phyloP scores from a whole-genome alignment of 2,329 filamentous ascomycete genomes.

The Coniochaeta ligniaria region DNA sequence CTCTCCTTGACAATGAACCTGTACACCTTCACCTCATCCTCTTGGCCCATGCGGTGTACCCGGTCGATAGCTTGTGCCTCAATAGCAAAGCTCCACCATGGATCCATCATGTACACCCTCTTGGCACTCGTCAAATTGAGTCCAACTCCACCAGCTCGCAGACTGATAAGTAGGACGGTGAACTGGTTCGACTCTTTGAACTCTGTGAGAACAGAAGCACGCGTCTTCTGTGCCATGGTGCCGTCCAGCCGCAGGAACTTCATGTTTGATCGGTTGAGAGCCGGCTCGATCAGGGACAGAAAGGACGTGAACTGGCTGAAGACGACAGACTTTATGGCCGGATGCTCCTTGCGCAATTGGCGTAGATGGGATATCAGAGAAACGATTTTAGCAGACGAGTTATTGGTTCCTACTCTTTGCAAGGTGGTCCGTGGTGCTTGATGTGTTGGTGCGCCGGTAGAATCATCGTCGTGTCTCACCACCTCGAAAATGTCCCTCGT shows the following conservation, averaged over 20 bases:
- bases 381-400: constrained; percentile 84
- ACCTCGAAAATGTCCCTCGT: constrained; percentile 87
- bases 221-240: constrained; percentile 76
- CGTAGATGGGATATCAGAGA: constrained; percentile 71
- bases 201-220: constrained; percentile 68
- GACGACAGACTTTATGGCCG: constrained; percentile 76
- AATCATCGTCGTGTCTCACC: constrained; percentile 64
- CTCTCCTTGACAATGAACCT: constrained; percentile 85
- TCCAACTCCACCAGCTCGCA: constrained; percentile 88
- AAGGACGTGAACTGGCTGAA: constrained; percentile 99
- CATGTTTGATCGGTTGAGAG: constrained; percentile 65
- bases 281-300: constrained; percentile 81
- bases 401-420: constrained; percentile 51
- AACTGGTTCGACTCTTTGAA: constrained; percentile 60
- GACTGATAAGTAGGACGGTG: constrained; percentile 70
- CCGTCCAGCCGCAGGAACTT: constrained; percentile 85
- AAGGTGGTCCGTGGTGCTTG: constrained; percentile 48
- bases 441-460: constrained; percentile 27
- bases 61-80: constrained; percentile 97
- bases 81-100: constrained; percentile 97
- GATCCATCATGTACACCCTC: constrained; percentile 97
- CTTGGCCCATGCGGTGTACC: constrained; percentile 94
- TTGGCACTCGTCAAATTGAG: constrained; percentile 86
- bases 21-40: constrained; percentile 75
- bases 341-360: constrained; percentile 55